These are phyloP conservation scores for Phylloporus scabripes DNA, from an alignment of 768 basidiomycete species.

Conservation along the genomic window DNA sequence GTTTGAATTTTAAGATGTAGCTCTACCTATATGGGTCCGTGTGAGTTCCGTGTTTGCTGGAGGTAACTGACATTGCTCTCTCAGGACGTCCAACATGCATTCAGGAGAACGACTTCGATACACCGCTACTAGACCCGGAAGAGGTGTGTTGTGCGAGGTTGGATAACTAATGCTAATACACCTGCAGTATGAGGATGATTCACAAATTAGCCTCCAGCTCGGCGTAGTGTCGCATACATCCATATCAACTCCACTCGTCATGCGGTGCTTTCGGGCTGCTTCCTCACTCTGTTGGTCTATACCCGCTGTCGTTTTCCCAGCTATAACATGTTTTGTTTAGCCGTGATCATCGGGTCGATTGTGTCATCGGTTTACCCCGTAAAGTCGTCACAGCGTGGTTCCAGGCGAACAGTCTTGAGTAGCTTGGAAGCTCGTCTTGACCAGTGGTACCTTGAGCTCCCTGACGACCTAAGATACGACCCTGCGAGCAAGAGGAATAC, in stretches of 20 bases:
- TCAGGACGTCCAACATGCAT: slow-evolving; percentile 64
- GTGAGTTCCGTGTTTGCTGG: neutral
- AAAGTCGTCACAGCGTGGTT: slow-evolving; percentile 39
- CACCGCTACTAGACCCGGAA: slow-evolving; percentile 51
- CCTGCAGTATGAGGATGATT: slow-evolving; percentile 52
- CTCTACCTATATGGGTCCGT: slow-evolving; percentile 67
- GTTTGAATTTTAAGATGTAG: slow-evolving; percentile 44
- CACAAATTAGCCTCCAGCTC: slow-evolving; percentile 46
- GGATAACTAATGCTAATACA: neutral
- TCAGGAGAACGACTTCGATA: slow-evolving; percentile 65
- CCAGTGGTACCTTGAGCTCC: slow-evolving; percentile 68
- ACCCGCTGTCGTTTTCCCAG: slow-evolving; percentile 1
- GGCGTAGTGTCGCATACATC: slow-evolving; percentile 39
- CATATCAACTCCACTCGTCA: slow-evolving; percentile 35
- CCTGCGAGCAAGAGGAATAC: slow-evolving; percentile 44
- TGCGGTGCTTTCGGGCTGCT: slow-evolving; percentile 52
- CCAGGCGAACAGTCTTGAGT: slow-evolving; percentile 45
- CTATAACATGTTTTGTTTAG: slow-evolving; percentile 33
- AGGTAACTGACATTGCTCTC: slow-evolving; percentile 8
- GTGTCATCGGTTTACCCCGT: slow-evolving; percentile 69
- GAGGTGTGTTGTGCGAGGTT: slow-evolving; percentile 35
- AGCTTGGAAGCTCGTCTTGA: slow-evolving; percentile 63
- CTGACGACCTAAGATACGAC: slow-evolving; percentile 58
- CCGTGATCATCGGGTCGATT: slow-evolving; percentile 60
- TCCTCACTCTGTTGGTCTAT: slow-evolving; percentile 51